phyloP scores from a whole-genome alignment of 805 yeast species.

The Suhomyces vadensis region DNA sequence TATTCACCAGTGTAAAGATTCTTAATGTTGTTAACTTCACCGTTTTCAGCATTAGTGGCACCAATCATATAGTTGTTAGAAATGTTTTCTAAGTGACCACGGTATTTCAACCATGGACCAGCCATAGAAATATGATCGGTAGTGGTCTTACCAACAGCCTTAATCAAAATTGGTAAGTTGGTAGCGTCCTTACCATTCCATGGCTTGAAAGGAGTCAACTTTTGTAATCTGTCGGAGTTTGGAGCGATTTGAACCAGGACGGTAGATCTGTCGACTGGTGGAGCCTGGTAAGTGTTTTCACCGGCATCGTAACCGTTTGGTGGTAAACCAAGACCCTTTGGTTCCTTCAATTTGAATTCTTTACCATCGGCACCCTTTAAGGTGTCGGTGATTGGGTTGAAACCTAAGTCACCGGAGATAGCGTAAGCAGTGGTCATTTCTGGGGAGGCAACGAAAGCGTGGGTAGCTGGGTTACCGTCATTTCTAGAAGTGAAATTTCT shows the following conservation, averaged over 20 bases:
- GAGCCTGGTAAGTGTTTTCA: slow-evolving; percentile 94
- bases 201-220: slow-evolving; percentile 87
- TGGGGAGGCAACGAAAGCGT: slow-evolving; percentile 96
- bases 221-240: slow-evolving; percentile 93
- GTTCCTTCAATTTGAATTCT: slow-evolving; percentile 85
- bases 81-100: slow-evolving; percentile 98
- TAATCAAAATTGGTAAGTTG: slow-evolving; percentile 89
- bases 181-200: slow-evolving; percentile 96
- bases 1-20: slow-evolving; percentile 90
- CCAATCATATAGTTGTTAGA: slow-evolving; percentile 99
- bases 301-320: slow-evolving; percentile 88
- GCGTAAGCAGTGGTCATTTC: slow-evolving; percentile 95
- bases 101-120: slow-evolving; percentile 99
- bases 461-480: slow-evolving; percentile 97
- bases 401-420: slow-evolving; percentile 92
- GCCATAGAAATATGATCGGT: slow-evolving; percentile 99
- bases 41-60: slow-evolving; percentile 95
- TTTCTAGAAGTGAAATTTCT: slow-evolving; percentile 98
- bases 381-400: slow-evolving; percentile 93
- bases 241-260: slow-evolving; percentile 81
- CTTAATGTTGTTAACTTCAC: slow-evolving; percentile 87
- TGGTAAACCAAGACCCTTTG: slow-evolving; percentile 90
- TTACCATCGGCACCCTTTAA: slow-evolving; percentile 87
- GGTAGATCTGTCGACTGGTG: slow-evolving; percentile 80
- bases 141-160: slow-evolving; percentile 96